A percentile compares a stretch with the other conserved stretches of the same genome.
These are phyloP conservation scores for Ulmus americana DNA, from an alignment of 331 rosid species.

Conservation along the genomic window DNA sequence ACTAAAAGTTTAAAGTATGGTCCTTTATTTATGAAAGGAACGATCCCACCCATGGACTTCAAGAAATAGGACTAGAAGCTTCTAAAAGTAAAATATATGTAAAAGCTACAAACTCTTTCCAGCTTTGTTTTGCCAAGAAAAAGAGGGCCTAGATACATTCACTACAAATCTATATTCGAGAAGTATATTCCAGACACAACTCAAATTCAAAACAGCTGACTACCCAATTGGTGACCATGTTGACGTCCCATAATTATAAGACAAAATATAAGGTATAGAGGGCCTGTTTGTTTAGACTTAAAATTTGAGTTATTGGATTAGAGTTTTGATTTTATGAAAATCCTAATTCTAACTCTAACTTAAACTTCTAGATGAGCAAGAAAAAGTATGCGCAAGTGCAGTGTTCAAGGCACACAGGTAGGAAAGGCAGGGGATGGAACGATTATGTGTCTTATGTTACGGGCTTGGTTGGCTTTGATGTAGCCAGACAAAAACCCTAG, in stretches of 20 bases:
- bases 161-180: neutral
- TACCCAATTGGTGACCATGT: neutral
- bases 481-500: no score
- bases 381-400: no score
- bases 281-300: no score
- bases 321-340: no score
- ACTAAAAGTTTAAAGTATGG: neutral
- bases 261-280: no score
- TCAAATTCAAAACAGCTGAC: neutral
- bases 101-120: neutral
- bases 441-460: no score
- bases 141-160: neutral
- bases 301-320: no score
- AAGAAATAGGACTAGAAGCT: neutral
- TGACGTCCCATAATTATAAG: neutral
- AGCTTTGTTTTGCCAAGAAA: slow-evolving; percentile 2
- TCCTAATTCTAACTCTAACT: no score
- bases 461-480: no score
- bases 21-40: slow-evolving; percentile 6
- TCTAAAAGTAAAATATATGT: neutral
- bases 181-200: neutral
- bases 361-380: no score
- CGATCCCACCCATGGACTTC: neutral
- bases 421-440: no score
- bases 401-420: no score